A percentile compares a stretch with the other conserved stretches of the same genome.
Conservation (phyloP, 371 early-diverging fungal species). For the Chytridium lagenaria region DNA sequence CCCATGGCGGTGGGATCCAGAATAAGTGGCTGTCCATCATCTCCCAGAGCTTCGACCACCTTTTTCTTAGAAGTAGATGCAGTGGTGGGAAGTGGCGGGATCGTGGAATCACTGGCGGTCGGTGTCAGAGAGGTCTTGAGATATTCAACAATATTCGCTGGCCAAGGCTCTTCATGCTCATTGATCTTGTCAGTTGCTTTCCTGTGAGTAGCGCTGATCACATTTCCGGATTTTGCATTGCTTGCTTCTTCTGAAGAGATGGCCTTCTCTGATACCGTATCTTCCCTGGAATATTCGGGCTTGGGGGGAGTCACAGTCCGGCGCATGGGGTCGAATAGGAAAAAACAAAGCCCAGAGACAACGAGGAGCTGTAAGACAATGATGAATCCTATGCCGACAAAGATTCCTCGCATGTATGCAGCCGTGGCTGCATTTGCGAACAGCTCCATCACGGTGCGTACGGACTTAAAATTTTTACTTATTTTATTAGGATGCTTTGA, state of each 20-base stretch:
- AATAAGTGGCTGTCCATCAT: constrained; percentile 6
- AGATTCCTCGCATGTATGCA: constrained; percentile 23
- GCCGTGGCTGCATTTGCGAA: background rate
- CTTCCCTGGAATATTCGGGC: background rate
- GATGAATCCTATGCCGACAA: constrained; percentile 32
- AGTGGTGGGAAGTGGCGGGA: constrained; percentile 19
- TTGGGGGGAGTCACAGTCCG: constrained; percentile 19
- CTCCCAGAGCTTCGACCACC: background rate
- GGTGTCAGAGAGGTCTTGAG: constrained; percentile 37
- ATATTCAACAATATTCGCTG: constrained; percentile 44
- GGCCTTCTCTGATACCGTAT: background rate
- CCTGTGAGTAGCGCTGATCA: background rate
- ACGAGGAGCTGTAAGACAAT: constrained; percentile 20
- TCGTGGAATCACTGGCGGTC: constrained; percentile 15
- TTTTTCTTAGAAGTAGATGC: background rate
- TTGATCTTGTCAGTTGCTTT: constrained; percentile 21
- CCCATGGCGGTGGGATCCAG: constrained; percentile 31
- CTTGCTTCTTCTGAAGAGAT: background rate
- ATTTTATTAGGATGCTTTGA: too few relatives aligned
- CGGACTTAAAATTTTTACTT: too few relatives aligned
- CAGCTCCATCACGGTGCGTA: background rate
- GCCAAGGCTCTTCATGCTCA: constrained; percentile 49
- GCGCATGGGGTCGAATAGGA: constrained; percentile 39
- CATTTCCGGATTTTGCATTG: background rate
- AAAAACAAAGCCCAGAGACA: constrained; percentile 4